Percentiles rank a stretch among this genome's conserved stretches.
Conservation (phyloP, 2,329 filamentous ascomycete species). For the Penicillium decumbens region DNA sequence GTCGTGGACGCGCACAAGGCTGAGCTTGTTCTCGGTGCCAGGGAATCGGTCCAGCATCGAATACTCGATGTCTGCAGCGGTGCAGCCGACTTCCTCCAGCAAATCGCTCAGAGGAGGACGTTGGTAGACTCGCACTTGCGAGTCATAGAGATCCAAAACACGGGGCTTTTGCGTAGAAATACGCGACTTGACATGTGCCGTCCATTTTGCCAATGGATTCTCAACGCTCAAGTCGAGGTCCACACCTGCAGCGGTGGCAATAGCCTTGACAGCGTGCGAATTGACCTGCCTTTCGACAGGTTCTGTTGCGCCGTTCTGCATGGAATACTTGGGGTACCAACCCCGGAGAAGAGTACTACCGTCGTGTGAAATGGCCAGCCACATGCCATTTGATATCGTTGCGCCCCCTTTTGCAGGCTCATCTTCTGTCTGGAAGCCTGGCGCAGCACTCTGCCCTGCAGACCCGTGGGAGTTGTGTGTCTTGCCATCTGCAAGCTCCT, state of each 20-base stretch:
- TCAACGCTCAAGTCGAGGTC: conserved; percentile 69
- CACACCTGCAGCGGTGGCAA: conserved; percentile 49
- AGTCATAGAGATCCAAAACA: conserved; percentile 41
- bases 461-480: conserved; percentile 15
- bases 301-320: conserved; percentile 28
- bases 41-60: conserved; percentile 37
- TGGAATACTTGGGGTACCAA: conserved; percentile 55
- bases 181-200: conserved; percentile 31
- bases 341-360: conserved; percentile 64
- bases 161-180: conserved; percentile 25
- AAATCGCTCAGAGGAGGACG: conserved; percentile 39
- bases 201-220: conserved; percentile 54
- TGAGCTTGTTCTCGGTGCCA: conserved; percentile 46
- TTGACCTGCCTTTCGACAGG: conserved; percentile 47
- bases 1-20: conserved; percentile 60
- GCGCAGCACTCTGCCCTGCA: conserved; percentile 1
- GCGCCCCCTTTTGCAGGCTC: conserved; percentile 19
- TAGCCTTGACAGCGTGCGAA: conserved; percentile 60
- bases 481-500: conserved; percentile 66
- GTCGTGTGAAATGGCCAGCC: conserved; percentile 50
- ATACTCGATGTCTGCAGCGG: conserved; percentile 31
- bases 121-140: conserved; percentile 38
- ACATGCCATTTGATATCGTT: conserved; percentile 37
- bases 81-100: conserved; percentile 26
- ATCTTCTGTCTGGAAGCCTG: conserved; percentile 26